phyloP scores from a whole-genome alignment of 768 basidiomycete species.

The Pleurotus cornucopiae region DNA sequence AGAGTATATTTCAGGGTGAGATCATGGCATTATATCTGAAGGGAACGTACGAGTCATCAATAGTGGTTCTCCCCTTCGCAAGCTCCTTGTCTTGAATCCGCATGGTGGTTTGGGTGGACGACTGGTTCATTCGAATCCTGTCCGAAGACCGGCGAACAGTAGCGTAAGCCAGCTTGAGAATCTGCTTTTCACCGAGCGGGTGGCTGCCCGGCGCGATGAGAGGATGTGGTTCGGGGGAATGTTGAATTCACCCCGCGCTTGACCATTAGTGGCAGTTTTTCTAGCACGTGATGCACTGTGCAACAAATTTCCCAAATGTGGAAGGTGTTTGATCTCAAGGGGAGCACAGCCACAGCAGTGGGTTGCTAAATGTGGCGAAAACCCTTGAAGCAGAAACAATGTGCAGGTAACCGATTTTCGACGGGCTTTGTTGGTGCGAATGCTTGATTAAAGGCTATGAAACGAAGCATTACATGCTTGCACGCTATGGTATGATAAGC shows the following conservation, averaged over 20 bases:
- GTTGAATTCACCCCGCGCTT: background rate
- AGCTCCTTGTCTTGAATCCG: slow-evolving; percentile 5
- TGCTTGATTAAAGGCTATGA: background rate
- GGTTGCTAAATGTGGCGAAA: too few species aligned
- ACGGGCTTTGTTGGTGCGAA: background rate
- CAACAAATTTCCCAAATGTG: background rate
- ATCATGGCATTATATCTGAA: background rate
- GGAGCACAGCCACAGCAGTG: background rate
- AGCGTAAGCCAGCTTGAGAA: too few species aligned
- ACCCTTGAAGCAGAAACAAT: too few species aligned
- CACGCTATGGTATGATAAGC: background rate
- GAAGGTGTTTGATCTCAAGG: background rate
- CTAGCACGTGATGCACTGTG: background rate
- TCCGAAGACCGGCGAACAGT: too few species aligned
- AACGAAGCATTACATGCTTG: too few species aligned
- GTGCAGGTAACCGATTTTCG: too few species aligned
- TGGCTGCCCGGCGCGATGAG: too few species aligned
- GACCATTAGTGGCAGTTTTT: background rate
- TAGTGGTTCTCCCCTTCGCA: slow-evolving; percentile 1
- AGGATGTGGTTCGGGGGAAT: too few species aligned
- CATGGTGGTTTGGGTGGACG: background rate
- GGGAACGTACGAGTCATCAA: slow-evolving; percentile 2
- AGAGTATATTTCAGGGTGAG: background rate
- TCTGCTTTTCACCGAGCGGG: too few species aligned
- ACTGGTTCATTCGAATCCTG: too few species aligned